Evolutionary conservation across 768 basidiomycete genomes (phyloP).

Genomic region (Pisolithus microcarpus): DNA sequence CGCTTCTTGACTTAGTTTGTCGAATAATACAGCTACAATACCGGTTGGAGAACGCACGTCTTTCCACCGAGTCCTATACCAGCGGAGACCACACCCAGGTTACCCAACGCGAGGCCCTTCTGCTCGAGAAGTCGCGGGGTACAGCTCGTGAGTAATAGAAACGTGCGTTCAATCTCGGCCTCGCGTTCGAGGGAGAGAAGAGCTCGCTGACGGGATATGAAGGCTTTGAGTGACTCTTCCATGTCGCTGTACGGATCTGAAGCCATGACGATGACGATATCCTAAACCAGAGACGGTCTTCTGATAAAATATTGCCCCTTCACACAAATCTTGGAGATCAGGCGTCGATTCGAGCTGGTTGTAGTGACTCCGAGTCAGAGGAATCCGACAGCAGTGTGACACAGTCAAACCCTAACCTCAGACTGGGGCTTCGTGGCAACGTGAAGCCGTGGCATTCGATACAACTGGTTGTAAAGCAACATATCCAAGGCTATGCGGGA

Average conservation of each 20-base stretch:
- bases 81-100: slow-evolving; percentile 63
- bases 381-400: too few species aligned
- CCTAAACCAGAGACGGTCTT: too few species aligned
- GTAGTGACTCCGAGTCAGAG: too few species aligned
- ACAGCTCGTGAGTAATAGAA: slow-evolving; percentile 76
- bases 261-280: background rate
- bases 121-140: slow-evolving; percentile 81
- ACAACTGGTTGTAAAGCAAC: too few species aligned
- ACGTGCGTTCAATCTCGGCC: slow-evolving; percentile 78
- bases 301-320: too few species aligned
- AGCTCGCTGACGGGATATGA: slow-evolving; percentile 59
- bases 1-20: slow-evolving; percentile 26
- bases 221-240: slow-evolving; percentile 38
- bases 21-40: background rate
- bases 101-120: slow-evolving; percentile 73
- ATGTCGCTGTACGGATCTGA: slow-evolving; percentile 3
- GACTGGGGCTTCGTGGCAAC: too few species aligned
- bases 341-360: too few species aligned
- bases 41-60: slow-evolving; percentile 45
- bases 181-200: slow-evolving; percentile 68
- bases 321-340: too few species aligned
- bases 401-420: too few species aligned
- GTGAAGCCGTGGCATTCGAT: too few species aligned
- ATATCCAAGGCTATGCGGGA: too few species aligned
- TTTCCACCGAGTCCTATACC: slow-evolving; percentile 88